Evolutionary conservation across 768 basidiomycete genomes (phyloP), one percentile per base, ranked within the genome.

Genomic region (Leccinellum luteum): DNA sequence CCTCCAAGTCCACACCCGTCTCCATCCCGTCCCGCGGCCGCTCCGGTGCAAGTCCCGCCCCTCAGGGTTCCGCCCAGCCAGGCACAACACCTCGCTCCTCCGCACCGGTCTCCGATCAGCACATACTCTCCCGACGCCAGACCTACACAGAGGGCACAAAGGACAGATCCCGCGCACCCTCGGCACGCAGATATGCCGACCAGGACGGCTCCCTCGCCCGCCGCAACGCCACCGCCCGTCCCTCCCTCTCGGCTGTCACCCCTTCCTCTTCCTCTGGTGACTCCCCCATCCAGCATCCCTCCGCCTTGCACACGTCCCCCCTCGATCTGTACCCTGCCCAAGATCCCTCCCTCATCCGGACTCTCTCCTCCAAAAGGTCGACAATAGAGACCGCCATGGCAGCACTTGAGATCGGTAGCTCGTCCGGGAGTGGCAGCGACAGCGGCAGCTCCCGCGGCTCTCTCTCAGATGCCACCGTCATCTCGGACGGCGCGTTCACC

Each of bases 401-500:
- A 51, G 62, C 67, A 30, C 66, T 81, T 48, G 77, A 74, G 35
- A 57, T 81, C 51, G 45, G 54, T 19, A 69, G 60, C 56, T 79
- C 83, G 58, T 83, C 85, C 8, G 82, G 79, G 65, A 82, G 85
- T 66, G 84, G 82, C 66, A 84, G 86, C 60, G 85, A 86, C 48
- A 78, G 77, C 35, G 70, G 70, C 65, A 75, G 78, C 59, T 75
- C 73, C 15, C 69, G 75, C 15, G 83, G 84, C 35, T 86, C 85
- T 19, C 63, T 83, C 66, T 85, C 86, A 3, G 88, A 89, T 68
- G 84, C 84, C 58, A 92, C 92, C 4, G 80, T 92, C 55, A 91
- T 87, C 4, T 92, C 90, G 9, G 91, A 92, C 63, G 91, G 90
- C 13, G 90, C 85, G 15, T 94, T 94, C 67, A 94, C 92, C 13